Percentiles rank a stretch among this genome's conserved stretches.
phyloP scores from a whole-genome alignment of 306 rosid genomes.

The Ceratonia siliqua region DNA sequence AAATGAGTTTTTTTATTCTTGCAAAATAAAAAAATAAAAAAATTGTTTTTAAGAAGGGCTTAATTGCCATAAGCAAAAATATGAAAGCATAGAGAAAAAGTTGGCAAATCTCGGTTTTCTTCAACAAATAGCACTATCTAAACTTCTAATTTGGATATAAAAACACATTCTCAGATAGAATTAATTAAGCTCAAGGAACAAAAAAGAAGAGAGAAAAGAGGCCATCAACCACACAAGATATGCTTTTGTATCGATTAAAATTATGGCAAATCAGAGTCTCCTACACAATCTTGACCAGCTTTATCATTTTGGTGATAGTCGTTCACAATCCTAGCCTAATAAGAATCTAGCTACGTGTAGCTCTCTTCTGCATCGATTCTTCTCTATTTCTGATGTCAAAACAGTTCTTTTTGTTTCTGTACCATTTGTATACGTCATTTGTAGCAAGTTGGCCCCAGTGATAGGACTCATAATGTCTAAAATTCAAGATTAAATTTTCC shows the following conservation, averaged over 20 bases:
- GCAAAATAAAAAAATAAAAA: too few relatives aligned
- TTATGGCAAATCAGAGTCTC: slow-evolving; percentile 36
- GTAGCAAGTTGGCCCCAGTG: slow-evolving; percentile 37
- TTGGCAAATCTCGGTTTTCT: slow-evolving; percentile 8
- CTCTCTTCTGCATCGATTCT: slow-evolving; percentile 28
- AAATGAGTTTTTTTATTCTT: too few relatives aligned
- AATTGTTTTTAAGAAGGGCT: too few relatives aligned
- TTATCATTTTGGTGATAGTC: slow-evolving; percentile 43
- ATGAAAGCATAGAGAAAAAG: neutral
- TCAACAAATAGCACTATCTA: neutral
- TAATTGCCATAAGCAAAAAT: too few relatives aligned
- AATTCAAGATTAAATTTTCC: slow-evolving; percentile 45
- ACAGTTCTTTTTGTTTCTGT: slow-evolving; percentile 32
- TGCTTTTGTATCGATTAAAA: slow-evolving; percentile 16
- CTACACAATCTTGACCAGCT: slow-evolving; percentile 14
- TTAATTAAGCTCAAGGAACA: neutral
- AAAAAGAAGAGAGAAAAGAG: slow-evolving; percentile 15
- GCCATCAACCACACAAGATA: slow-evolving; percentile 1
- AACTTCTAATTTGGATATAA: too few relatives aligned
- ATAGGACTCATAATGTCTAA: slow-evolving; percentile 27
- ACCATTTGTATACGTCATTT: slow-evolving; percentile 51
- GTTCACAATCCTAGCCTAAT: slow-evolving; percentile 13
- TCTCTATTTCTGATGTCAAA: slow-evolving; percentile 14
- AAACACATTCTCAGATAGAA: too few relatives aligned
- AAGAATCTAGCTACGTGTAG: slow-evolving; percentile 18